Evolutionary conservation across 2,329 filamentous ascomycete species (phyloP), one percentile per base, ranked within the genome.

Genomic region (Colletotrichum acutatum): DNA sequence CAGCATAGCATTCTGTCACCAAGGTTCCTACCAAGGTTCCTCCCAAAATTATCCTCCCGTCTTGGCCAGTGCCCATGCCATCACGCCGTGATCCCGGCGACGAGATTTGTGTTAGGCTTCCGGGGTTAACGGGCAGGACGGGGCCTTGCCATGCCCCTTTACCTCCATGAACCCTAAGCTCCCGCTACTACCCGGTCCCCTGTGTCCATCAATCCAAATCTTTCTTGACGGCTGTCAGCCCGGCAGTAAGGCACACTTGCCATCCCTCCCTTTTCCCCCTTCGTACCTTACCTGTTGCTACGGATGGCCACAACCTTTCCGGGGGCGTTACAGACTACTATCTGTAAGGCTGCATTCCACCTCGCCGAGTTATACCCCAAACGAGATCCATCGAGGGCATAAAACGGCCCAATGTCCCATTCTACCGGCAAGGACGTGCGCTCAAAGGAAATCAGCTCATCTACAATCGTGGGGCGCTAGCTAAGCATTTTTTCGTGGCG

Each of bases 211-310:
- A 56, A 67, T 26, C 54, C 34, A 28, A 67, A 57, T 49, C 57
- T 46, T 22, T 49, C 56, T 63, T 56, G n/a, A 52, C 60, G 62
- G 7, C 61, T 56, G 62, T 70, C 54, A 66, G 54, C 26, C 56
- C 28, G n/a, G 42, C n/a, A 53, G 63, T 32, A 71, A 61, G 63
- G 63, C 68, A 56, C n/a, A 71, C 63, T 67, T 71, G 42, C 42
- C 8, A 26, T 26, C 19, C 42, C 30, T 16, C 12, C n/a, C 37
- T 6, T 42, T 42, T 42, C 2, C 37, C 37, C 37, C 16, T 19
- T 19, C 37, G 37, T 19, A 42, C 16, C 37, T 42, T 16, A 42
- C 16, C 32, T 34, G 11, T 34, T 34, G 32, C 32, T 34, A 34
- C 32, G 32, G 37, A 49, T 24, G 42, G 26, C 30, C 9, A 61